Percentiles rank a stretch among this genome's conserved stretches.
Evolutionary conservation across 495 filamentous ascomycete species (phyloP).

Genomic region (Penicillium arizonense): DNA sequence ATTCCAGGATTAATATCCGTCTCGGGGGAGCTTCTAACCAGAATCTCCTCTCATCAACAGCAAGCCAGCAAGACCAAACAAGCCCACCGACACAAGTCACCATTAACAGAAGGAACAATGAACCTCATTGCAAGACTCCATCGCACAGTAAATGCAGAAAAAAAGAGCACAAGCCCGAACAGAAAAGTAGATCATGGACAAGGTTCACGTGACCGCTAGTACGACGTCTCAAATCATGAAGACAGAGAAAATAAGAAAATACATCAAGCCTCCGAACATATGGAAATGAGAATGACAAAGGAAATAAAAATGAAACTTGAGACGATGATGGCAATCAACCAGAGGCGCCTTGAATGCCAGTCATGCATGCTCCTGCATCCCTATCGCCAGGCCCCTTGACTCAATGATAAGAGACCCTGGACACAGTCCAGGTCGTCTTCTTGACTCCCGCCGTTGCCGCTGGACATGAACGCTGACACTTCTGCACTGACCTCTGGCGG

Average conservation of each 20-base stretch:
- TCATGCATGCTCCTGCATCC: slow-evolving; percentile 1
- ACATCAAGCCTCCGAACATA: slow-evolving; percentile 19
- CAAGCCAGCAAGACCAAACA: not conserved
- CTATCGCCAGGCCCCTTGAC: slow-evolving; percentile 61
- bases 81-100: not conserved
- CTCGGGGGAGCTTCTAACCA: slow-evolving; percentile 14
- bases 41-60: slow-evolving; percentile 1
- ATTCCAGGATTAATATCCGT: slow-evolving; percentile 31
- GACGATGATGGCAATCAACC: slow-evolving; percentile 5
- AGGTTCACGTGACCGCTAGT: slow-evolving; percentile 30
- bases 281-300: slow-evolving; percentile 19
- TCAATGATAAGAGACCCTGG: slow-evolving; percentile 73
- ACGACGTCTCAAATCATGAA: slow-evolving; percentile 29
- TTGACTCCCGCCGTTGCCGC: slow-evolving; percentile 56
- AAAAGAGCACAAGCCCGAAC: slow-evolving; percentile 8
- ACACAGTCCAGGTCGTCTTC: slow-evolving; percentile 76
- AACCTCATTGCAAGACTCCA: not conserved
- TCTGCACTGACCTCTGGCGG: slow-evolving; percentile 50
- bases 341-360: not conserved
- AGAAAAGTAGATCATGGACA: slow-evolving; percentile 20
- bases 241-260: slow-evolving; percentile 19
- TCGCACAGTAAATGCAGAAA: slow-evolving; percentile 8
- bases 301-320: slow-evolving; percentile 15
- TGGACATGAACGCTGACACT: slow-evolving; percentile 66
- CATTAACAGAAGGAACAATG: not conserved